A percentile compares a stretch with the other conserved stretches of the same genome.
These are phyloP conservation scores for Phytopythium delawarense DNA, from an alignment of 352 stramenopile species.

Conservation along the genomic window DNA sequence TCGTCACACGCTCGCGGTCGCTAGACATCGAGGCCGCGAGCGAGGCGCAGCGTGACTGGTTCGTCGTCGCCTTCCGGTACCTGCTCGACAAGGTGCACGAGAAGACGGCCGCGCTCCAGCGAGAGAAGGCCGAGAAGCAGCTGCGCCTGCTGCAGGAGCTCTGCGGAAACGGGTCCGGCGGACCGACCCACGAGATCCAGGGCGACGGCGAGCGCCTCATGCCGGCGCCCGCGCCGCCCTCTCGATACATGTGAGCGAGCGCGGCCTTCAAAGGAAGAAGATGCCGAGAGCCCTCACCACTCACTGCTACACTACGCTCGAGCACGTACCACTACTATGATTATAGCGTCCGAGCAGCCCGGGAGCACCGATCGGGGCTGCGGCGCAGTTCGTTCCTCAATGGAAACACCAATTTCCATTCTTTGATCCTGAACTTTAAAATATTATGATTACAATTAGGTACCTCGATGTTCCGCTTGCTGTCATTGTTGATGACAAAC, in stretches of 20 bases:
- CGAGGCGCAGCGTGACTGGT: constrained; percentile 79
- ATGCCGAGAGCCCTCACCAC: not conserved
- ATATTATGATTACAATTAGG: too few species aligned
- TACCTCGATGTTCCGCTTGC: too few species aligned
- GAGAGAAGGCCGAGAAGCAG: constrained; percentile 73
- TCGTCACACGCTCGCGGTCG: constrained; percentile 56
- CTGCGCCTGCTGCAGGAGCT: constrained; percentile 76
- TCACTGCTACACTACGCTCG: not conserved
- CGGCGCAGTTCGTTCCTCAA: not conserved
- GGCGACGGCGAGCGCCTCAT: constrained; percentile 15
- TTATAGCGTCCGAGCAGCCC: not conserved
- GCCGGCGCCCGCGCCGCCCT: constrained; percentile 1
- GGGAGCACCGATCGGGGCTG: not conserved
- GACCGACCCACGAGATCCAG: constrained; percentile 1
- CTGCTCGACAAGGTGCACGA: constrained; percentile 83
- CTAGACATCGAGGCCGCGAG: constrained; percentile 74
- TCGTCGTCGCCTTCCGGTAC: constrained; percentile 83
- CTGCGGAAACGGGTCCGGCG: constrained; percentile 24
- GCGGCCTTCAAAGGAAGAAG: not conserved
- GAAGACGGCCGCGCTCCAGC: constrained; percentile 71
- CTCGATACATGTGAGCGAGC: constrained; percentile 4
- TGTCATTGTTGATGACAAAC: too few species aligned
- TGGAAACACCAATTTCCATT: too few species aligned
- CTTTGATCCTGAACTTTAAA: too few species aligned
- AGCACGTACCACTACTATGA: constrained; percentile 1